Conservation (phyloP, 208 protist species). For the Trypanosoma conorhini region DNA sequence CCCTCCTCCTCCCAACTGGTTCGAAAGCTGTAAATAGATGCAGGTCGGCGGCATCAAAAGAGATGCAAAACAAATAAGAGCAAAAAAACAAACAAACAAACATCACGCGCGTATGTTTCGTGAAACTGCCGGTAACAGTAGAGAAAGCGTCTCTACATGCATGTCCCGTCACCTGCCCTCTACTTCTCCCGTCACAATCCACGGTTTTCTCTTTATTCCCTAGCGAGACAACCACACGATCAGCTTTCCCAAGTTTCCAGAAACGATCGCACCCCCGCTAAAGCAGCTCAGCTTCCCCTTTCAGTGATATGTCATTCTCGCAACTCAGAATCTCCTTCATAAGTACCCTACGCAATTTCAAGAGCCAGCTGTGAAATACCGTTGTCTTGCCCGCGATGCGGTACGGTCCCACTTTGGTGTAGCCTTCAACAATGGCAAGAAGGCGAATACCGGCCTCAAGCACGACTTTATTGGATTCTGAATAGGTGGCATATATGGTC, state of each 20-base stretch:
- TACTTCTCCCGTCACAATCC: neutral
- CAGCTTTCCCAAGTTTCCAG: neutral
- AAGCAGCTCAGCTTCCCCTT: conserved; percentile 82
- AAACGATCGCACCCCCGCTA: conserved; percentile 19
- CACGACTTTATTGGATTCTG: conserved; percentile 46
- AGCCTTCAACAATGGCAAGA: conserved; percentile 56
- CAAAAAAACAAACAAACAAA: conserved; percentile 13
- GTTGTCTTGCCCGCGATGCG: conserved; percentile 82
- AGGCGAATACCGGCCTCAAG: conserved; percentile 77
- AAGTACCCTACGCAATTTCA: conserved; percentile 67
- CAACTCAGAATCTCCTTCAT: conserved; percentile 80
- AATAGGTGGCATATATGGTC: conserved; percentile 77
- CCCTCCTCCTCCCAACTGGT: neutral
- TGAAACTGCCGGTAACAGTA: neutral
- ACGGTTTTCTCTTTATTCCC: neutral
- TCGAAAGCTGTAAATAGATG: conserved; percentile 8
- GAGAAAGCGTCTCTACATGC: neutral
- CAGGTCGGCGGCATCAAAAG: neutral
- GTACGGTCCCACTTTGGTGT: conserved; percentile 85
- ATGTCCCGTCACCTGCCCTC: neutral
- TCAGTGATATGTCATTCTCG: conserved; percentile 85
- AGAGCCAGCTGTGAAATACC: conserved; percentile 84
- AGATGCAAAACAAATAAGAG: conserved; percentile 13
- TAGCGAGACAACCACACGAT: neutral
- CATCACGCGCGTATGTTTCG: neutral